Conservation (phyloP, 495 filamentous ascomycete species). For the Talaromyces wortmannii region DNA sequence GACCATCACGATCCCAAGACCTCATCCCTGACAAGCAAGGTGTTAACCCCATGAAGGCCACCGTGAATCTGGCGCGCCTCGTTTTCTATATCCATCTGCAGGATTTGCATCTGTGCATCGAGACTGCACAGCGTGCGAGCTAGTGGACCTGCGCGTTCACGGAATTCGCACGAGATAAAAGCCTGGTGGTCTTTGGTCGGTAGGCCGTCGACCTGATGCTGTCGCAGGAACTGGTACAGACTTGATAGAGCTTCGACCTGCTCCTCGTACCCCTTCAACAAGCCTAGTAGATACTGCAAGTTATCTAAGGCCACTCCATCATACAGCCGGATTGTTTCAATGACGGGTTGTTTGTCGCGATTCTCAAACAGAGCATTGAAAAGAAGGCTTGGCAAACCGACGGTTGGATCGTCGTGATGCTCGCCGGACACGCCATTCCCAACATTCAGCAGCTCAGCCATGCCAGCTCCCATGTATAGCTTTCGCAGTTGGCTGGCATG, state of each 20-base stretch:
- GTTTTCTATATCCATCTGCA: not conserved
- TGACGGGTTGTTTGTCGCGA: not conserved
- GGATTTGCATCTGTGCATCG: not conserved
- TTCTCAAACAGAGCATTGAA: not conserved
- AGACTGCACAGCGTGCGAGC: not conserved
- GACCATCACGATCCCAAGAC: not conserved
- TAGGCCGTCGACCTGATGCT: slow-evolving; percentile 1
- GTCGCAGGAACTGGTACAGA: slow-evolving; percentile 9
- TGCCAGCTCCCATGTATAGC: slow-evolving; percentile 11
- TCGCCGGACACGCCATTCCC: too few species aligned
- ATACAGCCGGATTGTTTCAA: slow-evolving; percentile 12
- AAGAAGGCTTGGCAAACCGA: not conserved
- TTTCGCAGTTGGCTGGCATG: slow-evolving; percentile 10
- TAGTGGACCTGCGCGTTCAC: not conserved
- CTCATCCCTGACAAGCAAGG: not conserved
- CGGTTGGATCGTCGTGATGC: too few species aligned
- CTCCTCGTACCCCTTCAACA: slow-evolving; percentile 13
- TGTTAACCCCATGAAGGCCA: not conserved
- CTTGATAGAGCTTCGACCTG: slow-evolving; percentile 8
- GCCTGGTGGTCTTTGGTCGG: not conserved
- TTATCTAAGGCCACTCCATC: slow-evolving; percentile 8
- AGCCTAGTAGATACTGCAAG: slow-evolving; percentile 9
- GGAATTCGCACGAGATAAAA: not conserved
- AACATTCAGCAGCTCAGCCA: slow-evolving; percentile 1
- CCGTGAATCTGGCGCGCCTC: not conserved